A percentile compares a stretch with the other conserved stretches of the same genome.
phyloP scores from a whole-genome alignment of 768 basidiomycete genomes.

The Lenzites betulinus region DNA sequence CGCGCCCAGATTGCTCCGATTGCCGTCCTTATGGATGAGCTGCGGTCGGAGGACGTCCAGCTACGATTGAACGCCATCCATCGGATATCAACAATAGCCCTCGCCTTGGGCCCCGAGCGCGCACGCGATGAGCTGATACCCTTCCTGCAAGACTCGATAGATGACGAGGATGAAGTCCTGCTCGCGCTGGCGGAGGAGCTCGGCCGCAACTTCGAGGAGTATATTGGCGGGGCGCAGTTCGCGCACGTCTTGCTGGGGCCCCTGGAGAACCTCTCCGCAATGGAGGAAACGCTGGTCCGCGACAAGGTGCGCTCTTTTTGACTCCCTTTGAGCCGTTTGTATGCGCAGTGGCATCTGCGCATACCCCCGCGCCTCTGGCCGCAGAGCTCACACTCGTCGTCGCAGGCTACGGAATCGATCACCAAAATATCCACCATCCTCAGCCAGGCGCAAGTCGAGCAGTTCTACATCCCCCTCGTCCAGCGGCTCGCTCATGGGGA shows the following conservation, averaged over 20 bases:
- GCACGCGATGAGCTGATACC: slow-evolving; percentile 94
- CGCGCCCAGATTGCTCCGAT: slow-evolving; percentile 79
- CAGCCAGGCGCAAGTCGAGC: slow-evolving; percentile 79
- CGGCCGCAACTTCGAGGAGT: slow-evolving; percentile 90
- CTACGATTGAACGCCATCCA: slow-evolving; percentile 95
- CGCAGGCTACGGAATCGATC: slow-evolving; percentile 94
- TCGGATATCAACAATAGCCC: slow-evolving; percentile 95
- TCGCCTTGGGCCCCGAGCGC: slow-evolving; percentile 93
- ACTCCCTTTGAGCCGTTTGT: background rate
- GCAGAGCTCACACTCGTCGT: background rate
- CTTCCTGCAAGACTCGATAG: slow-evolving; percentile 98
- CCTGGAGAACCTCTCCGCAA: slow-evolving; percentile 92
- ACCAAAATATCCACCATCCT: slow-evolving; percentile 83
- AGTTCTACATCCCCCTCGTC: slow-evolving; percentile 88
- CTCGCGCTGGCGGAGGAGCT: slow-evolving; percentile 95
- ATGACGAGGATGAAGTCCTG: slow-evolving; percentile 98
- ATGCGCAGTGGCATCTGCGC: background rate
- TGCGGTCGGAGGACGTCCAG: slow-evolving; percentile 97
- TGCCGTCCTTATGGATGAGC: slow-evolving; percentile 96
- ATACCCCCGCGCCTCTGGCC: background rate
- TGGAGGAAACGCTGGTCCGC: slow-evolving; percentile 96
- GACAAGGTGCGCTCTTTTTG: slow-evolving; percentile 74
- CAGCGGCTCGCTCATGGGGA: slow-evolving; percentile 89
- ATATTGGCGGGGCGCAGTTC: slow-evolving; percentile 85
- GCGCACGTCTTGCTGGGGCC: slow-evolving; percentile 90